A percentile compares a stretch with the other conserved stretches of the same genome.
phyloP scores from a whole-genome alignment of 257 asterid species.

The Solanum boliviense region DNA sequence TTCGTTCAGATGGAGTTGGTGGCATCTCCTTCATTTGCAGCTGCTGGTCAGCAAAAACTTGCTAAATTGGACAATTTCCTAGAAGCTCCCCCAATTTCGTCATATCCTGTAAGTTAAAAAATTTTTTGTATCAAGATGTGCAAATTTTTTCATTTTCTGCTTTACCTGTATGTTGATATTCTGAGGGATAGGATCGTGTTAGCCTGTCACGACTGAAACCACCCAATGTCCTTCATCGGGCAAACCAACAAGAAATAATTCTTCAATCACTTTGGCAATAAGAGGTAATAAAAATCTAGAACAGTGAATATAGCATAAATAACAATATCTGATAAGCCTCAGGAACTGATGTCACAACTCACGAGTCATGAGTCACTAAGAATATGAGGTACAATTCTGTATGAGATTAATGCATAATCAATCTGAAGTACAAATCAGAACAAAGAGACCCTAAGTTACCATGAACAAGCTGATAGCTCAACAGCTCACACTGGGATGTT shows the following conservation, averaged over 20 bases:
- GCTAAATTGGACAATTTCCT: constrained; percentile 65
- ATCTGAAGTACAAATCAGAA: not conserved
- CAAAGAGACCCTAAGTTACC: not conserved
- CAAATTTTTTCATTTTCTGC: not conserved
- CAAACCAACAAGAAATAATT: not conserved
- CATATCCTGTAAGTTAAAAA: constrained; percentile 60
- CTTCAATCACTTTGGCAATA: not conserved
- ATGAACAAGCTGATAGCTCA: not conserved
- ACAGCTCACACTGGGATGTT: not conserved
- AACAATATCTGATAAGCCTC: not conserved
- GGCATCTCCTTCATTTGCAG: constrained; percentile 60
- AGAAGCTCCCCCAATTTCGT: constrained; percentile 67
- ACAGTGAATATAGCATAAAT: not conserved
- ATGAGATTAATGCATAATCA: not conserved
- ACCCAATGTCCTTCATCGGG: not conserved
- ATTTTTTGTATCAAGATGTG: not conserved
- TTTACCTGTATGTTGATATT: not conserved
- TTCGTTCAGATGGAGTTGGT: constrained; percentile 30
- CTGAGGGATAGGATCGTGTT: not conserved
- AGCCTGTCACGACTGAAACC: not conserved
- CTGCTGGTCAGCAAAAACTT: constrained; percentile 40
- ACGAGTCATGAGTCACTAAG: not conserved
- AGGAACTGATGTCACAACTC: not conserved
- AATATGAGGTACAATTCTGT: not conserved
- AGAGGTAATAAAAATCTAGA: not conserved